A percentile compares a stretch with the other conserved stretches of the same genome.
Evolutionary conservation across 108 stramenopile genomes (phyloP).

Genomic region (Pseudonitzschia multiseries): DNA sequence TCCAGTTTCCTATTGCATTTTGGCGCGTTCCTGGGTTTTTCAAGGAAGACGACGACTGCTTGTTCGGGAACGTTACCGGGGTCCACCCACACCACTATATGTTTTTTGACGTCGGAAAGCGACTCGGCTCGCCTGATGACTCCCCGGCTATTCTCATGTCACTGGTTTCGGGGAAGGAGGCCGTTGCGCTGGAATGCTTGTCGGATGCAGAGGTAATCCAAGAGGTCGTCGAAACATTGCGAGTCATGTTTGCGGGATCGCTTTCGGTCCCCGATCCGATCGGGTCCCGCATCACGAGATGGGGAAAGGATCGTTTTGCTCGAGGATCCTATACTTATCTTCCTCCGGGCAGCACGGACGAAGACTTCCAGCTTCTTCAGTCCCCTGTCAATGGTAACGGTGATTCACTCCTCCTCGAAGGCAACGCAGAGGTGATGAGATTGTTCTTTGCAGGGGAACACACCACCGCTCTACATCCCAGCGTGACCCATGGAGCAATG

Average conservation of each 20-base stretch:
- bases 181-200: conserved; percentile 43
- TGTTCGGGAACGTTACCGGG: conserved; percentile 63
- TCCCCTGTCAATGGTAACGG: conserved; percentile 56
- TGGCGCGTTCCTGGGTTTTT: conserved; percentile 43
- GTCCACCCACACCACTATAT: conserved; percentile 63
- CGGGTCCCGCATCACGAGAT: conserved; percentile 39
- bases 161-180: conserved; percentile 57
- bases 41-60: conserved; percentile 20
- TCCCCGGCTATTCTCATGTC: conserved; percentile 55
- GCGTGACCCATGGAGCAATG: conserved; percentile 79
- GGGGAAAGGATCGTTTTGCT: conserved; percentile 56
- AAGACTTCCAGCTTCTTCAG: conserved; percentile 59
- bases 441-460: conserved; percentile 85
- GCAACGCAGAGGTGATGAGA: conserved; percentile 47
- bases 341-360: conserved; percentile 58
- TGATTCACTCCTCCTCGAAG: conserved; percentile 49
- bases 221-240: conserved; percentile 44
- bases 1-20: conserved; percentile 48
- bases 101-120: conserved; percentile 60
- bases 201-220: conserved; percentile 40
- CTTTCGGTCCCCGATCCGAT: conserved; percentile 43
- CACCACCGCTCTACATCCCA: conserved; percentile 74
- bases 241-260: conserved; percentile 33
- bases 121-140: conserved; percentile 25
- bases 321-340: conserved; percentile 61